Evolutionary conservation across 768 basidiomycete species (phyloP).

Genomic region (Termitomyces sp.): DNA sequence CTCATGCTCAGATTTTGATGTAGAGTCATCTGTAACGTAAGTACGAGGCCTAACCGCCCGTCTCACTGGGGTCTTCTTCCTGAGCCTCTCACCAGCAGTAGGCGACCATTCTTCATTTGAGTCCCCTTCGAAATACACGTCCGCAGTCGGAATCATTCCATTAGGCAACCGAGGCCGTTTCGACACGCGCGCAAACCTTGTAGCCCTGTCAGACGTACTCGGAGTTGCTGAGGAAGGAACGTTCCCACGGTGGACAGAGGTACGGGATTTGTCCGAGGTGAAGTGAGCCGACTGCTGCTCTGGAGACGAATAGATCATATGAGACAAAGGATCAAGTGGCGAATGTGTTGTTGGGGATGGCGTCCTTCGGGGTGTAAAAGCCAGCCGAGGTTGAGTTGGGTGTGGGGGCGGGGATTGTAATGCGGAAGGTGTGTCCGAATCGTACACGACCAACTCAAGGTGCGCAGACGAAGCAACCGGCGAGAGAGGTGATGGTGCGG

Average conservation of each 20-base stretch:
- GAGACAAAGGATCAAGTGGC: background rate
- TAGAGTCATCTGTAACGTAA: background rate
- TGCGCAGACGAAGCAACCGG: background rate
- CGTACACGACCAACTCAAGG: background rate
- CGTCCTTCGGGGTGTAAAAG: background rate
- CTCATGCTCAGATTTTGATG: background rate
- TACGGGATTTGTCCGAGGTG: background rate
- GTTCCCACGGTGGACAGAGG: background rate
- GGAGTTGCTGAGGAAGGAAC: background rate
- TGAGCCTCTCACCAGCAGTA: background rate
- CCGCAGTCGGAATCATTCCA: background rate
- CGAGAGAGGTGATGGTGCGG: background rate
- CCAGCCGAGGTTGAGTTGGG: too few species aligned
- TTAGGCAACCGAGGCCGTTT: background rate
- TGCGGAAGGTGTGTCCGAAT: background rate
- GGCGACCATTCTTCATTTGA: conserved; percentile 6
- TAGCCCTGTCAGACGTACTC: background rate
- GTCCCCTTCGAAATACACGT: background rate
- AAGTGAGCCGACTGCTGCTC: background rate
- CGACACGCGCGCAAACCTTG: background rate
- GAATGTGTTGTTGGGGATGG: background rate
- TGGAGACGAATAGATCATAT: too few species aligned
- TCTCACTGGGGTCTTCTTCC: background rate
- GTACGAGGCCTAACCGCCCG: background rate
- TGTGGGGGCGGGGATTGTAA: background rate